Evolutionary conservation across 2,329 filamentous ascomycete species (phyloP).

Genomic region (Cylindrodendrum hubeiense): DNA sequence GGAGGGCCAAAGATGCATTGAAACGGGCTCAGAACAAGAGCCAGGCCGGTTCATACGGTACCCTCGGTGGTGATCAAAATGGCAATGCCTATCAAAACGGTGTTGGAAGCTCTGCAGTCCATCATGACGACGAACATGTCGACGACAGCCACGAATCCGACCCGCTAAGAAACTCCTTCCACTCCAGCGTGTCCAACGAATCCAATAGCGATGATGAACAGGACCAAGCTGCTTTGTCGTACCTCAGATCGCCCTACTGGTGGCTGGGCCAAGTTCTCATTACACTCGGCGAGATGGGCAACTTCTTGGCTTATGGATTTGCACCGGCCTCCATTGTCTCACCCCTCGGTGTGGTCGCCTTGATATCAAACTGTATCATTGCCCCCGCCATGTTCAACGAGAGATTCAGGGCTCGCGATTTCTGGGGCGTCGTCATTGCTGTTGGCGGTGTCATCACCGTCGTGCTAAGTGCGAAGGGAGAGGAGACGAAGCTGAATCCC

Average conservation of each 20-base stretch:
- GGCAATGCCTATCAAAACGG: constrained; percentile 40
- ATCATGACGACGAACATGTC: constrained; percentile 51
- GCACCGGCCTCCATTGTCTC: constrained; percentile 98
- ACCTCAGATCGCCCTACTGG: constrained; percentile 94
- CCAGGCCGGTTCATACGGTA: constrained; percentile 50
- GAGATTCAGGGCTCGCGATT: constrained; percentile 84
- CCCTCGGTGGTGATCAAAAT: constrained; percentile 41
- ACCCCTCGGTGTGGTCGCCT: constrained; percentile 93
- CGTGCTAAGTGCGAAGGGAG: constrained; percentile 88
- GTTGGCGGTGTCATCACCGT: constrained; percentile 91
- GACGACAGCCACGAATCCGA: constrained; percentile 59
- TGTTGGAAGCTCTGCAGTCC: constrained; percentile 12
- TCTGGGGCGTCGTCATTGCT: constrained; percentile 88
- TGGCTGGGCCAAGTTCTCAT: constrained; percentile 95
- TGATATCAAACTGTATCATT: constrained; percentile 97
- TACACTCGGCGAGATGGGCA: constrained; percentile 92
- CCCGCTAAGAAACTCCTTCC: constrained; percentile 64
- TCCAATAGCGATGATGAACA: constrained; percentile 42
- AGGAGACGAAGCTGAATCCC: constrained; percentile 91
- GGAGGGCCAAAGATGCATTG: constrained; percentile 66
- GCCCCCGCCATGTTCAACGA: constrained; percentile 96
- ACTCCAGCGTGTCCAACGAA: constrained; percentile 51
- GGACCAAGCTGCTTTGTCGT: constrained; percentile 70
- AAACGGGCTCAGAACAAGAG: constrained; percentile 56
- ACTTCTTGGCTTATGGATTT: constrained; percentile 97